Conservation (phyloP, 2,329 filamentous ascomycete species). For the Ceratocystis lukuohia region DNA sequence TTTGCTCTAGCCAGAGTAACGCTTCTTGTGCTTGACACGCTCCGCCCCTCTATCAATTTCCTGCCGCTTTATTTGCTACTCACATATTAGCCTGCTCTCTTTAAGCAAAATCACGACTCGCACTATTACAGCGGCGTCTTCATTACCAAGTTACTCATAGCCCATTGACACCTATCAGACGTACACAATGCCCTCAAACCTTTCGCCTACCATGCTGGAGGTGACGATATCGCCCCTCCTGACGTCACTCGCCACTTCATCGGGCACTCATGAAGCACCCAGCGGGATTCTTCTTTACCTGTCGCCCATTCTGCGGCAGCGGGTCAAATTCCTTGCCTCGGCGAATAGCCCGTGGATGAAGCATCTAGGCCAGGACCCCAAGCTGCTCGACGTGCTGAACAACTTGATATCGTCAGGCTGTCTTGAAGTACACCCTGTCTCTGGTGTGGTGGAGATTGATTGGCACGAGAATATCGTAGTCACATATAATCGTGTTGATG, state of each 20-base stretch:
- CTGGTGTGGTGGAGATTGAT: conserved; percentile 65
- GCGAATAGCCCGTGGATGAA: conserved; percentile 19
- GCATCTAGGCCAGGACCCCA: conserved; percentile 54
- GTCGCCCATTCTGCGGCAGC: conserved; percentile 52
- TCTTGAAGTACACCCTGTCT: conserved; percentile 68
- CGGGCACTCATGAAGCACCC: conserved; percentile 44
- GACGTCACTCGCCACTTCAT: conserved; percentile 45
- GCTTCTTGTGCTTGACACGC: background rate
- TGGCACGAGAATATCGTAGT: conserved; percentile 43
- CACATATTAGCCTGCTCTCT: background rate
- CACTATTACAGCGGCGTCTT: background rate
- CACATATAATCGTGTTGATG: conserved; percentile 55
- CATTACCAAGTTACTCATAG: no score
- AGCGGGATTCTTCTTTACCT: conserved; percentile 45
- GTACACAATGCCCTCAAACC: conserved; percentile 19
- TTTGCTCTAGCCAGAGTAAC: background rate
- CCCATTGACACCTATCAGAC: background rate
- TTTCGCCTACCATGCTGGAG: conserved; percentile 30
- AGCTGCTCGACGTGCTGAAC: conserved; percentile 55
- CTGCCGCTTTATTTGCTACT: background rate
- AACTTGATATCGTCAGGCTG: conserved; percentile 43
- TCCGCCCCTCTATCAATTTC: background rate
- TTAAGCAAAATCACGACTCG: background rate
- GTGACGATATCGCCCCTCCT: conserved; percentile 42
- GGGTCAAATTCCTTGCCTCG: conserved; percentile 51